A percentile compares a stretch with the other conserved stretches of the same genome.
phyloP scores from a whole-genome alignment of 2,329 filamentous ascomycete genomes.

The Tolypocladium endophyticum region DNA sequence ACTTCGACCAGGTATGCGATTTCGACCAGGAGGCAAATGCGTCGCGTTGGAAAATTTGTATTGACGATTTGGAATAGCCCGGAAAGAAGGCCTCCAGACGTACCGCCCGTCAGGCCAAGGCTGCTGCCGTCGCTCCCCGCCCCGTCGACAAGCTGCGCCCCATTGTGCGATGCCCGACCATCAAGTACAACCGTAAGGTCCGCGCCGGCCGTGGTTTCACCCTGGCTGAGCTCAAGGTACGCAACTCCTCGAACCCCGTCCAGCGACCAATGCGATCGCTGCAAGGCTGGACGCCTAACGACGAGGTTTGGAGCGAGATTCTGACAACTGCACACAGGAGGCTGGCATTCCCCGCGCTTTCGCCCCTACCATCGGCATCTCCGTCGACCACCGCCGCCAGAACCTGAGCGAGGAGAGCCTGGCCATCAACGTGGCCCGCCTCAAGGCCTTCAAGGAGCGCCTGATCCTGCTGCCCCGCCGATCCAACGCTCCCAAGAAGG shows the following conservation, averaged over 20 bases:
- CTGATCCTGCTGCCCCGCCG: slow-evolving; percentile 97
- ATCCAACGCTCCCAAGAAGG: slow-evolving; percentile 86
- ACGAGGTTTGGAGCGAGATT: slow-evolving; percentile 2
- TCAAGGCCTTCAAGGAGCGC: slow-evolving; percentile 94
- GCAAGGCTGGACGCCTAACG: background rate
- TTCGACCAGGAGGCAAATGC: background rate
- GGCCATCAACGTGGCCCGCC: slow-evolving; percentile 88
- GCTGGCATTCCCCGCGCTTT: slow-evolving; percentile 91
- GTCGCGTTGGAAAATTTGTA: slow-evolving; percentile 9
- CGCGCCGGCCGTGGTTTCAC: slow-evolving; percentile 97
- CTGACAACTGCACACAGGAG: slow-evolving; percentile 52
- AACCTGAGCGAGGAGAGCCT: slow-evolving; percentile 96
- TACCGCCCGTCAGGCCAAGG: slow-evolving; percentile 86
- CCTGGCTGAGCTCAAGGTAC: slow-evolving; percentile 94
- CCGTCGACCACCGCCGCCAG: slow-evolving; percentile 91
- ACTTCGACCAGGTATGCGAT: slow-evolving; percentile 93
- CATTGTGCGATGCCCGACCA: slow-evolving; percentile 90
- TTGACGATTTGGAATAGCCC: slow-evolving; percentile 50
- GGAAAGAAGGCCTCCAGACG: slow-evolving; percentile 93
- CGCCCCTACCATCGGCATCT: slow-evolving; percentile 91
- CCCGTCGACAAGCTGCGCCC: slow-evolving; percentile 96
- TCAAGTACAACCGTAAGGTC: slow-evolving; percentile 99
- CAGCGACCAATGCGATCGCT: background rate
- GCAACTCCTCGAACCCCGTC: slow-evolving; percentile 5
- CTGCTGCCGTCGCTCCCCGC: slow-evolving; percentile 86